Conservation (phyloP, 495 filamentous ascomycete genomes). For the Staphylotrichum longicolle region DNA sequence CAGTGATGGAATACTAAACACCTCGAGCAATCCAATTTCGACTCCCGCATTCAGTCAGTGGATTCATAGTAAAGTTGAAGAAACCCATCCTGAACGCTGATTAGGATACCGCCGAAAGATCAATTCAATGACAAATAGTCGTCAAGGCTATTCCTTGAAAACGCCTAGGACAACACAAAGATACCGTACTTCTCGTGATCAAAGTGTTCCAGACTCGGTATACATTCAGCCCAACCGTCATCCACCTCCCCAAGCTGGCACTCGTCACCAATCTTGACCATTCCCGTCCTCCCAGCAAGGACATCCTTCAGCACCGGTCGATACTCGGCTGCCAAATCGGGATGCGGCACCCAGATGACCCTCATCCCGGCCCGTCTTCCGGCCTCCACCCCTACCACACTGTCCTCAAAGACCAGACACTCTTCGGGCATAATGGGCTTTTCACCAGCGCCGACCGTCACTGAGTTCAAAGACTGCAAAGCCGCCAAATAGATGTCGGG, state of each 20-base stretch:
- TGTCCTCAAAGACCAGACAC: constrained; percentile 89
- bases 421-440: constrained; percentile 56
- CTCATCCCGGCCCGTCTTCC: constrained; percentile 85
- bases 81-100: too few species aligned
- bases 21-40: too few species aligned
- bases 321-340: constrained; percentile 62
- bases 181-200: constrained; percentile 51
- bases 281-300: constrained; percentile 69
- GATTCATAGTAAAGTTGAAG: too few species aligned
- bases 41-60: too few species aligned
- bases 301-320: constrained; percentile 68
- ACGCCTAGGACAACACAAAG: neutral
- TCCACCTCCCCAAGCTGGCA: constrained; percentile 48
- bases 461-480: constrained; percentile 67
- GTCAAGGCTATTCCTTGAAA: too few species aligned
- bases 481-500: constrained; percentile 87
- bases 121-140: too few species aligned
- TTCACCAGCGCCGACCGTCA: constrained; percentile 39
- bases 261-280: constrained; percentile 48
- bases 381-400: constrained; percentile 79
- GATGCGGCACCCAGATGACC: constrained; percentile 83
- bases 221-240: constrained; percentile 63
- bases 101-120: too few species aligned
- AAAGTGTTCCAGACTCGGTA: constrained; percentile 62
- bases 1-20: too few species aligned